Evolutionary conservation across 495 filamentous ascomycete genomes (phyloP), one percentile per base, ranked within the genome.

Genomic region (Lepidopterella palustris): DNA sequence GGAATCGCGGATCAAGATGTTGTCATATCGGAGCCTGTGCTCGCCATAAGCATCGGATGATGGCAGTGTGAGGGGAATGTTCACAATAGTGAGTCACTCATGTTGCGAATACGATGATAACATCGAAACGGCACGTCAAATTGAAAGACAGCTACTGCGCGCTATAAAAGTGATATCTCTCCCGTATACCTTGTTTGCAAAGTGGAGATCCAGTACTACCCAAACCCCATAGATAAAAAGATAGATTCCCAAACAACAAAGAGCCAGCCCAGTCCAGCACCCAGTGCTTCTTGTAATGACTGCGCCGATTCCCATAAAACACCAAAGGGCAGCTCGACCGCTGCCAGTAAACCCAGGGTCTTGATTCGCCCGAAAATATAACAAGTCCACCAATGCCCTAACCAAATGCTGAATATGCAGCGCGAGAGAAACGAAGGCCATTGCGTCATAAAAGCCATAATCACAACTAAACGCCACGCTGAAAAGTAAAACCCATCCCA

Each of bases 401-500:
- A 24, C 18, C 47, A 21, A 63, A 58, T 49, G 56, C 48, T 20
- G 53, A 54, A 39, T 24, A 58, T 58, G 56, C 60, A 59, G 56
- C 45, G 55, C 32, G 28, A 45, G 45, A n/a, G 31, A 55, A 28
- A 42, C 23, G 47, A 65, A 51, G 52, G 24, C 20, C 45, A 54
- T 57, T 2, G 27, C 31, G 35, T 64, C 61, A 28, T 64, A 51
- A 64, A 53, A 40, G 27, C 20, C 32, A 42, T 60, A 20, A 65
- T 53, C 53, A 55, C 18, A 56, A 42, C 45, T 42, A 20, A 55
- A 60, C 57, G 51, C 62, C 62, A 61, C 61, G 62, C 62, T 65
- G 53, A 27, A 48, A 53, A 54, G 9, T 1, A 18, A 27, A 53
- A 57, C 25, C 18, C 23, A 24, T 4, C n/a, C n/a, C n/a, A n/a